A percentile compares a stretch with the other conserved stretches of the same genome.
phyloP scores from a whole-genome alignment of 371 early-diverging fungal species.

The Coemansia sp. region DNA sequence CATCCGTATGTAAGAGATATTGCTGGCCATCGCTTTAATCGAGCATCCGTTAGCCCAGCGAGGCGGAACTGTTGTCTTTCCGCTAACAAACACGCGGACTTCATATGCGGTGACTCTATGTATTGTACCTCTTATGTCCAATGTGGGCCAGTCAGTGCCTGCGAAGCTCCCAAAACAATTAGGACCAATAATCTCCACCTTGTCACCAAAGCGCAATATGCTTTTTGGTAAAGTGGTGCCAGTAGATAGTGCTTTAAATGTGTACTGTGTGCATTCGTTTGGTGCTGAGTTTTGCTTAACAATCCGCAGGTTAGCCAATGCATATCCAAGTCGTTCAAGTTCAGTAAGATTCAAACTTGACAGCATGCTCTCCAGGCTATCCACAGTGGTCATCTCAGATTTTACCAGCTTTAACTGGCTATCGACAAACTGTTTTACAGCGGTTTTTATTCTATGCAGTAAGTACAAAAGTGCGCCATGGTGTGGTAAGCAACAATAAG shows the following conservation, averaged over 20 bases:
- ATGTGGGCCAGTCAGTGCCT: no score
- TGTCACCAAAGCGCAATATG: slow-evolving; percentile 68
- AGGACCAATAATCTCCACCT: slow-evolving; percentile 51
- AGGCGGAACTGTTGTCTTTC: slow-evolving; percentile 59
- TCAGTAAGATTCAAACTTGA: slow-evolving; percentile 58
- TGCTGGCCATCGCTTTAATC: slow-evolving; percentile 72
- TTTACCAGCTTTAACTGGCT: slow-evolving; percentile 58
- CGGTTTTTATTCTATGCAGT: not conserved
- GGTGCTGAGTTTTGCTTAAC: slow-evolving; percentile 64
- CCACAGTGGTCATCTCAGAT: slow-evolving; percentile 61
- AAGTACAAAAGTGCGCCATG: no score
- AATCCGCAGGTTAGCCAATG: slow-evolving; percentile 63
- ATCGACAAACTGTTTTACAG: slow-evolving; percentile 2
- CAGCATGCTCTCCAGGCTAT: slow-evolving; percentile 55
- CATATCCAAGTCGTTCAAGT: slow-evolving; percentile 55
- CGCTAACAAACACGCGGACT: slow-evolving; percentile 61
- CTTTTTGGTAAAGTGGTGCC: slow-evolving; percentile 61
- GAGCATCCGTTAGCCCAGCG: slow-evolving; percentile 64
- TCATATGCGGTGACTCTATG: slow-evolving; percentile 55
- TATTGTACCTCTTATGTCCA: no score
- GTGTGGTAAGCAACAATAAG: no score
- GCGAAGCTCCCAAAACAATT: no score
- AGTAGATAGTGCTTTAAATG: slow-evolving; percentile 2
- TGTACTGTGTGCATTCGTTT: slow-evolving; percentile 53
- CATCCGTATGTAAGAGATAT: slow-evolving; percentile 70